Percentiles rank a stretch among this genome's conserved stretches.
Conservation (phyloP, 352 stramenopile genomes). For the Discostella stelligera region DNA sequence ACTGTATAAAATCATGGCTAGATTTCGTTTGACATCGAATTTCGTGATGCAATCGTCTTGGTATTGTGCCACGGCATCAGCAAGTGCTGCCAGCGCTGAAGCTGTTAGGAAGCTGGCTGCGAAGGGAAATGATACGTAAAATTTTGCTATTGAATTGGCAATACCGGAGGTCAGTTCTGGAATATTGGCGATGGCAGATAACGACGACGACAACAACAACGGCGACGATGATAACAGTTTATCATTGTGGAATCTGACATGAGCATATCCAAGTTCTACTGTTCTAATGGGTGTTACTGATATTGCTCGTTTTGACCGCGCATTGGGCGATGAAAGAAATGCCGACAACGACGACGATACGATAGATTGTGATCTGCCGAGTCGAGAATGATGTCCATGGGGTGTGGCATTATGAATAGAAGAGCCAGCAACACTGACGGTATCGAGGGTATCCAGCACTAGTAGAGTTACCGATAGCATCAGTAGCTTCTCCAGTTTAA, state of each 20-base stretch:
- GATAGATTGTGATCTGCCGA: background rate
- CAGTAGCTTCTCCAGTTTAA: background rate
- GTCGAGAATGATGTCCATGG: background rate
- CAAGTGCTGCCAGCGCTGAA: slow-evolving; percentile 18
- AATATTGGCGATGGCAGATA: background rate
- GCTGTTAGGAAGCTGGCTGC: slow-evolving; percentile 25
- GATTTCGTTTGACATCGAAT: slow-evolving; percentile 15
- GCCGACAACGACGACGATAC: background rate
- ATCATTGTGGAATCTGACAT: background rate
- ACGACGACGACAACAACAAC: background rate
- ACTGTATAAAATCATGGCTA: slow-evolving; percentile 25
- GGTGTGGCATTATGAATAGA: background rate
- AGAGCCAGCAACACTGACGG: background rate
- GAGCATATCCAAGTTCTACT: background rate
- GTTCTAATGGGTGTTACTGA: background rate
- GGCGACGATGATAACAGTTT: background rate
- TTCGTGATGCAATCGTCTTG: slow-evolving; percentile 24
- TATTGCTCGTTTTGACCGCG: background rate
- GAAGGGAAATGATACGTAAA: slow-evolving; percentile 39
- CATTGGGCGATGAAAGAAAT: background rate
- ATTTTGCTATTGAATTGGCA: slow-evolving; percentile 9
- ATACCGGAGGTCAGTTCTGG: background rate
- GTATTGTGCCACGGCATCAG: slow-evolving; percentile 30
- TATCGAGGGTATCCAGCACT: background rate
- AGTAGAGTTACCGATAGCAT: background rate